phyloP scores from a whole-genome alignment of 495 filamentous ascomycete species.

The Cercophora sp. region DNA sequence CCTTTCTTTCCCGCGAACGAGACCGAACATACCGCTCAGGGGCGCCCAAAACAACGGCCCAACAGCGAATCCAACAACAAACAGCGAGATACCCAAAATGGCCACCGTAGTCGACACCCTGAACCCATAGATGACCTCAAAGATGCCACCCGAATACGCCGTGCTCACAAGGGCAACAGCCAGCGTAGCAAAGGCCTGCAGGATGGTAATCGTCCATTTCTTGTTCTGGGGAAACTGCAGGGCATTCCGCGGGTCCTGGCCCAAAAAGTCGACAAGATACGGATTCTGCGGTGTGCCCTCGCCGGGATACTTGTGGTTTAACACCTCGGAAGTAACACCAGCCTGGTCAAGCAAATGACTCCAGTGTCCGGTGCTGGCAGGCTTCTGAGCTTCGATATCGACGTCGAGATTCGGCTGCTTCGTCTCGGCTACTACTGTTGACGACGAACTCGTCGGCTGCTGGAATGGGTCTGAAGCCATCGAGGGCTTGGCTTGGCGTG shows the following conservation, averaged over 20 bases:
- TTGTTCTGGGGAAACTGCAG: conserved; percentile 55
- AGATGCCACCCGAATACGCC: conserved; percentile 67
- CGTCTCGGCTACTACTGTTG: too few species aligned
- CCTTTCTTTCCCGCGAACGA: neutral
- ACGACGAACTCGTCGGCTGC: too few species aligned
- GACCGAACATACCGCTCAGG: conserved; percentile 31
- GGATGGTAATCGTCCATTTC: conserved; percentile 69
- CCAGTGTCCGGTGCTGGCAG: conserved; percentile 21
- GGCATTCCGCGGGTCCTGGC: conserved; percentile 67
- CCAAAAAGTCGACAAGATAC: conserved; percentile 70
- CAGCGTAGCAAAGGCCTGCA: conserved; percentile 65
- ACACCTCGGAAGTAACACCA: conserved; percentile 42
- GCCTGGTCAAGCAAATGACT: conserved; percentile 32
- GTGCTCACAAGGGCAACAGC: conserved; percentile 74
- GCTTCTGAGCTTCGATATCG: conserved; percentile 29
- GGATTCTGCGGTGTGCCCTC: conserved; percentile 71
- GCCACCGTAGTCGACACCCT: conserved; percentile 56
- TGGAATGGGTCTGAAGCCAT: too few species aligned
- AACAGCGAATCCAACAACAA: conserved; percentile 70
- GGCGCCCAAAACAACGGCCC: conserved; percentile 66
- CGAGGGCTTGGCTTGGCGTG: too few species aligned
- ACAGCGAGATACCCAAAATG: conserved; percentile 67
- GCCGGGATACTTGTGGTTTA: conserved; percentile 60
- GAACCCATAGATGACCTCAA: conserved; percentile 58
- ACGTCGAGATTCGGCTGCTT: too few species aligned